A percentile compares a stretch with the other conserved stretches of the same genome.
Evolutionary conservation across 768 basidiomycete species (phyloP).

Genomic region (Lentinula edodes): DNA sequence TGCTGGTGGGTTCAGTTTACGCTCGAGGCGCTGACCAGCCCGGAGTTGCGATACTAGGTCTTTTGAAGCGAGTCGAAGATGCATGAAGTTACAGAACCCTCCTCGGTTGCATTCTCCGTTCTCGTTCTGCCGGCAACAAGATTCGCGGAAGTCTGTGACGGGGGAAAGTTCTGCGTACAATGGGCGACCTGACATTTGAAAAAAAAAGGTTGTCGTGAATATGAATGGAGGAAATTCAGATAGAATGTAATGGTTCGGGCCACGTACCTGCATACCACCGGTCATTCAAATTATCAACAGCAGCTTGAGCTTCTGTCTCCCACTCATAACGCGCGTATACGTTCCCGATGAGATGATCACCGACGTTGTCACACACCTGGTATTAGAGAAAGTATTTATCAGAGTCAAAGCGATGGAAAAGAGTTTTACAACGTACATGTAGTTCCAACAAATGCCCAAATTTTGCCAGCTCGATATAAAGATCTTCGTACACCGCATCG

Average conservation of each 20-base stretch:
- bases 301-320: slow-evolving; percentile 95
- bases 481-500: slow-evolving; percentile 91
- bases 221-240: background rate
- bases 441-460: slow-evolving; percentile 94
- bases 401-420: slow-evolving; percentile 1
- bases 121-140: slow-evolving; percentile 98
- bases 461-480: slow-evolving; percentile 91
- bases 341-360: slow-evolving; percentile 97
- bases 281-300: slow-evolving; percentile 90
- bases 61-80: slow-evolving; percentile 82
- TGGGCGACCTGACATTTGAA: slow-evolving; percentile 63
- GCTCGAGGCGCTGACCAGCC: slow-evolving; percentile 79
- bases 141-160: slow-evolving; percentile 98
- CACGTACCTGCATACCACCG: slow-evolving; percentile 94
- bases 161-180: slow-evolving; percentile 97
- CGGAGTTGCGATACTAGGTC: slow-evolving; percentile 75
- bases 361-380: slow-evolving; percentile 63
- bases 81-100: slow-evolving; percentile 99
- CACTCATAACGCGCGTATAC: slow-evolving; percentile 98
- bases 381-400: background rate
- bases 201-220: slow-evolving; percentile 8
- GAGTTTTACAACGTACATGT: slow-evolving; percentile 47
- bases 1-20: slow-evolving; percentile 61
- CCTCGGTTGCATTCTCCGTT: slow-evolving; percentile 98
- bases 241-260: background rate